Base-by-base conservation (phyloP, 345 rosid species). In the Noccaea bulbosa region DNA sequence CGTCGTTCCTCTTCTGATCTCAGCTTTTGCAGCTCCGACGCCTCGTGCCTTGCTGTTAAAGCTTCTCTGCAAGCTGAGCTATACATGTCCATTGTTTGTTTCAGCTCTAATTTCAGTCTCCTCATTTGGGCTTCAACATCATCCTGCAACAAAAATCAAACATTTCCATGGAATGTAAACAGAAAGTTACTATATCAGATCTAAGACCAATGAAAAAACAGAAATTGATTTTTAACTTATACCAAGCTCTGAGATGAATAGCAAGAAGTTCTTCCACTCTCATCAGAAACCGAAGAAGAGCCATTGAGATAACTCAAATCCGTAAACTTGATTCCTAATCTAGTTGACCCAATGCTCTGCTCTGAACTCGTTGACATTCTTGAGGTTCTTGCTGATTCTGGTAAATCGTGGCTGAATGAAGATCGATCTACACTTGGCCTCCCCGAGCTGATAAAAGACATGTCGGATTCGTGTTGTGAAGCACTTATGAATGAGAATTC, bases 61-160 rank as follows among this genome's bases (percentile, higher is more conserved):
- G 98, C 96, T 86, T 89, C 96, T 74, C 71, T 85, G 77, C 98
- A 91, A 16, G 98, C 98, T 30, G 81, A 81, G 60, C 84, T 85
- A 68, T 91, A 91, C 82, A 93, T 73, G n/a, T 91, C 97, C 96
- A 91, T 91, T 32, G 97, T 93, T 83, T 91, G 93, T 80, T 88
- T 93, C 67, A 93, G 77, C 85, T 93, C 97, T 54, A 84, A 61
- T 77, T 70, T 85, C 56, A 93, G 77, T 76, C 97, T 83, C 71
- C 79, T 88, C 94, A 93, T 88, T 69, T 93, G 97, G 30, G 85
- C 72, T 79, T 93, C 97, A 41, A 87, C 83, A 27, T 87, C 98
- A 8, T 89, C 96, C 92, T 93, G 51, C 47, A 70, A 35, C 72
- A 49, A 41, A 52, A 44, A 39, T 38, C 35, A 62, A 14, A 35